Percentiles rank a stretch among this genome's conserved stretches.
Evolutionary conservation across 2,329 filamentous ascomycete genomes (phyloP).

Genomic region (Grosmannia penicillata): DNA sequence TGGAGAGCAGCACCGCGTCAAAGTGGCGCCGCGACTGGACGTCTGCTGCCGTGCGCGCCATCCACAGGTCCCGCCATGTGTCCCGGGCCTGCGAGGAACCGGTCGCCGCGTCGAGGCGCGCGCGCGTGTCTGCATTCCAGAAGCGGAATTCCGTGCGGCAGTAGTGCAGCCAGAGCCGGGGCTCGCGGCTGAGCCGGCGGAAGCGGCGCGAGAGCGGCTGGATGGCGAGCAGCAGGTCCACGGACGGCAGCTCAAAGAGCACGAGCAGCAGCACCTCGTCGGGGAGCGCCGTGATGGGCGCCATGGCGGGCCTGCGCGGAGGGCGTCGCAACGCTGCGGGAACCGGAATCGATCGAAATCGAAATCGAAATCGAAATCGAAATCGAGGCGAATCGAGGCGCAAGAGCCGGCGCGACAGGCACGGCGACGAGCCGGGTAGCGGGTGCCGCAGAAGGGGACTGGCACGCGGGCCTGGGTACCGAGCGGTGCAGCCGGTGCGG

Average conservation of each 20-base stretch:
- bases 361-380: too few species aligned
- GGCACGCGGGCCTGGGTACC: too few species aligned
- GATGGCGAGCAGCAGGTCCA: slow-evolving; percentile 33
- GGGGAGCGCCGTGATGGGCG: slow-evolving; percentile 40
- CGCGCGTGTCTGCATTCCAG: slow-evolving; percentile 54
- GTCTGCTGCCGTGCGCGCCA: slow-evolving; percentile 39
- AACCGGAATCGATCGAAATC: too few species aligned
- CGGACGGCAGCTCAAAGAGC: too few species aligned
- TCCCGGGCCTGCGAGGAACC: slow-evolving; percentile 16
- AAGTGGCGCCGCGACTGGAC: slow-evolving; percentile 37
- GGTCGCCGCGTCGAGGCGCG: slow-evolving; percentile 27
- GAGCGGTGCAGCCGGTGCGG: too few species aligned
- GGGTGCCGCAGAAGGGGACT: too few species aligned
- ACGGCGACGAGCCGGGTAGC: too few species aligned
- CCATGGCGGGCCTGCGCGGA: slow-evolving; percentile 11
- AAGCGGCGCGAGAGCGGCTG: slow-evolving; percentile 48
- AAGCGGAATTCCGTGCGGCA: slow-evolving; percentile 55
- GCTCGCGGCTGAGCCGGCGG: slow-evolving; percentile 50
- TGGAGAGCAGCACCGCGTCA: slow-evolving; percentile 54
- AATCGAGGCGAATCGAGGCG: too few species aligned
- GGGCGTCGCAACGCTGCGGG: too few species aligned
- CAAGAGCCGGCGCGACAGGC: too few species aligned
- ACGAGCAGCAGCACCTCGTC: slow-evolving; percentile 69
- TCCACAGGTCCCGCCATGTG: slow-evolving; percentile 60
- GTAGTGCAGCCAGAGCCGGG: slow-evolving; percentile 65